Evolutionary conservation across 805 yeast genomes (phyloP).

Genomic region (Torulaspora franciscae): DNA sequence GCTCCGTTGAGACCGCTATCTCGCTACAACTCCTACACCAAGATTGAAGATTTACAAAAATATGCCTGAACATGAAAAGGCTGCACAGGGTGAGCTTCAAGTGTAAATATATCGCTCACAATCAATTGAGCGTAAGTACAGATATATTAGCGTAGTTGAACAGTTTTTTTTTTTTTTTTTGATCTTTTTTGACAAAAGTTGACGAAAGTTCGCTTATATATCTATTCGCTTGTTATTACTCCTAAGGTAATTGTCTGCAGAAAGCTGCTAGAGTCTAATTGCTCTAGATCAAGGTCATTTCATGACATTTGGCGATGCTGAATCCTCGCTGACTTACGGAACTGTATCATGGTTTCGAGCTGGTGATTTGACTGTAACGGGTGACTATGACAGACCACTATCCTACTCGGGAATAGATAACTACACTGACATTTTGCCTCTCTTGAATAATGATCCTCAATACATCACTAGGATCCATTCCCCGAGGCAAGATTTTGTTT

Average conservation of each 20-base stretch:
- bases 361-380: conserved; percentile 9
- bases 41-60: conserved; percentile 4
- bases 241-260: neutral
- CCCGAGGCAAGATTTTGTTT: conserved; percentile 3
- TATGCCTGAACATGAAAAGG: neutral
- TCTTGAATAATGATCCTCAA: neutral
- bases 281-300: neutral
- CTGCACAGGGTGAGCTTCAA: too few species aligned
- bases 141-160: neutral
- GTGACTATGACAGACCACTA: conserved; percentile 5
- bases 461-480: neutral
- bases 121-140: too few species aligned
- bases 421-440: neutral
- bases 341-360: conserved; percentile 10
- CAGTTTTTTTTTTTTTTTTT: neutral
- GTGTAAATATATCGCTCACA: too few species aligned
- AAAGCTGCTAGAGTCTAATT: neutral
- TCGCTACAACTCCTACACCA: conserved; percentile 8
- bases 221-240: too few species aligned
- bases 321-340: neutral
- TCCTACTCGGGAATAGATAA: neutral
- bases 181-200: neutral
- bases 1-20: conserved; percentile 10
- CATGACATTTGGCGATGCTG: conserved; percentile 11
- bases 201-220: too few species aligned